phyloP scores from a whole-genome alignment of 163 green algal species.

The Coccomyxa subellipsoidea region DNA sequence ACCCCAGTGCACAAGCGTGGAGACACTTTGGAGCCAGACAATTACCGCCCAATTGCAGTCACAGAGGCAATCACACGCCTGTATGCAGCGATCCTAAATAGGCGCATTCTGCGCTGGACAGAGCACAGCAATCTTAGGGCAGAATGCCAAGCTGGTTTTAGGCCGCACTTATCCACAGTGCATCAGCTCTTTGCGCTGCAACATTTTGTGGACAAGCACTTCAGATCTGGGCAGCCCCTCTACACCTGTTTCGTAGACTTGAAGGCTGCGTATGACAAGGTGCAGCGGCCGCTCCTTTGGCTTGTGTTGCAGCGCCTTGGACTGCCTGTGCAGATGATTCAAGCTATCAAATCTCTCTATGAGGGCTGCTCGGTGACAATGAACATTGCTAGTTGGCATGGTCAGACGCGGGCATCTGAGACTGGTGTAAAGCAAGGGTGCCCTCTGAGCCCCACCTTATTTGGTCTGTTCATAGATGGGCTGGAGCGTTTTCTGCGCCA shows the following conservation, averaged over 20 bases:
- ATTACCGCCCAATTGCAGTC: constrained; percentile 22
- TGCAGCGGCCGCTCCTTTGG: constrained; percentile 11
- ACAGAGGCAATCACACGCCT: constrained; percentile 9
- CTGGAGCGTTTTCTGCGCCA: not conserved
- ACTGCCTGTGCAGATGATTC: not conserved
- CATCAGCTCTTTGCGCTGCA: constrained; percentile 19
- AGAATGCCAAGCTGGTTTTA: constrained; percentile 7
- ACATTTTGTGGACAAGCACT: constrained; percentile 2
- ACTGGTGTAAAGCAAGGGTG: constrained; percentile 15
- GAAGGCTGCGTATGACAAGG: constrained; percentile 15
- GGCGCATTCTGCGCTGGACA: not conserved
- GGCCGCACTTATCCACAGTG: constrained; percentile 5
- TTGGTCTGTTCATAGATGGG: constrained; percentile 20
- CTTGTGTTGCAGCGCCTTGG: not conserved
- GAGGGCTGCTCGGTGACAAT: not conserved
- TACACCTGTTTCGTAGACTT: constrained; percentile 21
- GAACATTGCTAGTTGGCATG: not conserved
- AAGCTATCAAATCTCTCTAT: constrained; percentile 16
- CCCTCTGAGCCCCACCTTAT: constrained; percentile 22
- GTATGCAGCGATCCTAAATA: not conserved
- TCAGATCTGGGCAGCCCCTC: too few relatives aligned
- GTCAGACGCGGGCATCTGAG: not conserved
- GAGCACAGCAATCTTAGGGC: not conserved
- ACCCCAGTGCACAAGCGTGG: not conserved
- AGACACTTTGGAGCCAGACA: constrained; percentile 7